Conservation (phyloP, 192 early-diverging fungal species). For the Pilaira anomala region DNA sequence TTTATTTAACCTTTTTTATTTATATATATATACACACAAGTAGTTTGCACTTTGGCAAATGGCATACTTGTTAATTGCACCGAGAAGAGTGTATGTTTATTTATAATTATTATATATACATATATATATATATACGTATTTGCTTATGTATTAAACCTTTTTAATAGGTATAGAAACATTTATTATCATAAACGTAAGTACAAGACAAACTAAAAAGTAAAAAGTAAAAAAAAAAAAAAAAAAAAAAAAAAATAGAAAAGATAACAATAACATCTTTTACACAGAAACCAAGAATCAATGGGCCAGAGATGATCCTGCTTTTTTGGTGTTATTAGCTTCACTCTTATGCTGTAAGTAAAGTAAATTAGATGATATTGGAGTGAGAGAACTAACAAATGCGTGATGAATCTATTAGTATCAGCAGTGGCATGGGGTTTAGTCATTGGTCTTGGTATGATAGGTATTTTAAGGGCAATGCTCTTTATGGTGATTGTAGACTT, state of each 20-base stretch:
- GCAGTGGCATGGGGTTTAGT: conserved; percentile 82
- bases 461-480: conserved; percentile 69
- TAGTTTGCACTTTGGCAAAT: conserved; percentile 88
- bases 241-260: not conserved
- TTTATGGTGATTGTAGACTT: conserved; percentile 87
- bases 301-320: conserved; percentile 96
- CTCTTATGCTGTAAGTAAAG: conserved; percentile 43
- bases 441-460: conserved; percentile 63
- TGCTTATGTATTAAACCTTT: too few species aligned
- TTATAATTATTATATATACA: too few species aligned
- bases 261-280: not conserved
- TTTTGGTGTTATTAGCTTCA: conserved; percentile 72
- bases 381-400: not conserved
- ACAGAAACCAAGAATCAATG: conserved; percentile 98
- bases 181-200: conserved; percentile 92
- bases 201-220: not conserved
- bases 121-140: too few species aligned
- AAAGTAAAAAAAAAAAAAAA: conserved; percentile 23
- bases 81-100: conserved; percentile 71
- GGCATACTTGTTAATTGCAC: conserved; percentile 78
- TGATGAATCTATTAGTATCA: conserved; percentile 46
- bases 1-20: too few species aligned
- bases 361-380: too few species aligned
- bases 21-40: not conserved
- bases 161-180: conserved; percentile 91